phyloP scores from a whole-genome alignment of 2,329 filamentous ascomycete species.

The Aureobasidium uvarum region DNA sequence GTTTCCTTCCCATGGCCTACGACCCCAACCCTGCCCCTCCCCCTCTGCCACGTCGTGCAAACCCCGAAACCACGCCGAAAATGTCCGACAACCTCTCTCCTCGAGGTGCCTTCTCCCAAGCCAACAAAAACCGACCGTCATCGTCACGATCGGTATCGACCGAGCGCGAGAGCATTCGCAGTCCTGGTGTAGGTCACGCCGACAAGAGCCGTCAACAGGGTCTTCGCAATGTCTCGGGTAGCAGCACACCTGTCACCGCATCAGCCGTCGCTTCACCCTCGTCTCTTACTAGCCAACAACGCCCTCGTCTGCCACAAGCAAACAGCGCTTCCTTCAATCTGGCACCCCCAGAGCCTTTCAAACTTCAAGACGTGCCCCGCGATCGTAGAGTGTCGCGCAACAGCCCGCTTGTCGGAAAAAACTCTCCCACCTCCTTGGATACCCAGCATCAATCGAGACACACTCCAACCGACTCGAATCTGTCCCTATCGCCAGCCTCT shows the following conservation, averaged over 20 bases:
- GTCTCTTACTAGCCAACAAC: slow-evolving; percentile 31
- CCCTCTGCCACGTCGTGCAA: slow-evolving; percentile 25
- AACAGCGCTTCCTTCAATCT: slow-evolving; percentile 34
- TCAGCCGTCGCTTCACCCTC: slow-evolving; percentile 35
- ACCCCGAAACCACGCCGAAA: slow-evolving; percentile 22
- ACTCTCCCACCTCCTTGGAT: slow-evolving; percentile 14
- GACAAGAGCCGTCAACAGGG: slow-evolving; percentile 47
- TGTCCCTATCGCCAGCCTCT: slow-evolving; percentile 39
- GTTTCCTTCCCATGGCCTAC: slow-evolving; percentile 53
- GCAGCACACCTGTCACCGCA: slow-evolving; percentile 33
- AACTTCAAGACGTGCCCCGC: slow-evolving; percentile 76
- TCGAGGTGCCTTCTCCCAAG: slow-evolving; percentile 47
- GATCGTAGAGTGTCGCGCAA: slow-evolving; percentile 50
- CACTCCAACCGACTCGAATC: slow-evolving; percentile 22
- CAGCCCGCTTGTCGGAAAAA: slow-evolving; percentile 36
- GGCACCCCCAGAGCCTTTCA: slow-evolving; percentile 54
- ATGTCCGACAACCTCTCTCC: slow-evolving; percentile 36
- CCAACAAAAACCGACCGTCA: slow-evolving; percentile 40
- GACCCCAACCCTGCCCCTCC: slow-evolving; percentile 47
- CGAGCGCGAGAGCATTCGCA: slow-evolving; percentile 40
- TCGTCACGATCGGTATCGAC: slow-evolving; percentile 48
- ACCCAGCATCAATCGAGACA: slow-evolving; percentile 6
- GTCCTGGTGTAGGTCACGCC: slow-evolving; percentile 12
- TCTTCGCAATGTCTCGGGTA: slow-evolving; percentile 34
- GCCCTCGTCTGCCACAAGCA: slow-evolving; percentile 34